phyloP scores from a whole-genome alignment of 2,329 filamentous ascomycete genomes.

The Fusarium denticulatum region DNA sequence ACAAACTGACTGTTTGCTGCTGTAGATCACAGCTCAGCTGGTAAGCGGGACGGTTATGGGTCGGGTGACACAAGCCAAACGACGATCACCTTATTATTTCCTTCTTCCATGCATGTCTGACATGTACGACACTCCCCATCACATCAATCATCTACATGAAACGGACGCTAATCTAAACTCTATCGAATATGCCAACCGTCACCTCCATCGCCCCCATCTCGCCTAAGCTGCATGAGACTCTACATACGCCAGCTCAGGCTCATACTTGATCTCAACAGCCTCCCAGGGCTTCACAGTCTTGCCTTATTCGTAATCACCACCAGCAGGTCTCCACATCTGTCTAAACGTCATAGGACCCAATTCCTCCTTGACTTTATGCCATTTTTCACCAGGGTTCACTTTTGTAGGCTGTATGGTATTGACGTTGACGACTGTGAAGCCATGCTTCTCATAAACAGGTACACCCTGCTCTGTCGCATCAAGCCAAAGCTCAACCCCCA shows the following conservation, averaged over 20 bases:
- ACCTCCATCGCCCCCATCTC: neutral
- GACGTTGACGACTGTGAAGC: slow-evolving; percentile 28
- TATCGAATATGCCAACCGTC: neutral
- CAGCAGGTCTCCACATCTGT: slow-evolving; percentile 38
- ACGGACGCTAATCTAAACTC: neutral
- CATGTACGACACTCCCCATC: neutral
- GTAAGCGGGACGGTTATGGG: neutral
- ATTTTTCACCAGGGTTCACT: slow-evolving; percentile 14
- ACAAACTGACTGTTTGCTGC: fast-evolving
- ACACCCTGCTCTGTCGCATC: slow-evolving; percentile 36
- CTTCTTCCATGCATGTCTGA: neutral
- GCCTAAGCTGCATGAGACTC: neutral
- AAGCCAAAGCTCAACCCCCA: slow-evolving; percentile 40
- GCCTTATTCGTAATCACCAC: slow-evolving; percentile 29
- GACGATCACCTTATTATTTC: neutral
- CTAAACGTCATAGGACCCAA: slow-evolving; percentile 29
- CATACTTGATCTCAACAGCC: neutral
- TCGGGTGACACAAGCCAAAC: neutral
- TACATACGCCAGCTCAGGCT: neutral
- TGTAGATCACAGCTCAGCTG: neutral
- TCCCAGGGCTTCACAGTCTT: slow-evolving; percentile 31
- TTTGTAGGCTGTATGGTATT: slow-evolving; percentile 20
- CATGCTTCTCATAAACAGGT: slow-evolving; percentile 37
- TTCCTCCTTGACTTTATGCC: slow-evolving; percentile 24
- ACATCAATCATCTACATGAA: neutral